Base-by-base conservation (phyloP, 2,329 filamentous ascomycete genomes). In the Fusarium camptoceras region DNA sequence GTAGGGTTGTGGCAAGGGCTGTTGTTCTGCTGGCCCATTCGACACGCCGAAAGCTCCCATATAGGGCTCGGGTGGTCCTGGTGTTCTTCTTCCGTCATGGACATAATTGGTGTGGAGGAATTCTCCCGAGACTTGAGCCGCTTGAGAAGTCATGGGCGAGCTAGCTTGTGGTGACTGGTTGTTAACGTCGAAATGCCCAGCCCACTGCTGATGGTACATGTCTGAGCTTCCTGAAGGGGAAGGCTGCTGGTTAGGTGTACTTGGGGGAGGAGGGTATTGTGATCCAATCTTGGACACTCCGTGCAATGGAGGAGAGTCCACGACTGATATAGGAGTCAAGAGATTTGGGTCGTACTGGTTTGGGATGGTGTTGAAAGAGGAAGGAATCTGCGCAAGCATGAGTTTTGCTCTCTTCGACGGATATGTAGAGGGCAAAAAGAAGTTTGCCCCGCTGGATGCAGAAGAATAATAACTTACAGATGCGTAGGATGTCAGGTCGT, bases 321-420 rank as follows among this genome's bases (percentile, higher is more conserved):
- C 79, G 49, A 79, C 79, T 48, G 86, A 87, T n/a, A 83, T 82
- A 27, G 86, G 85, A n/a, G 85, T 86, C 50, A 86, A 77, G 58
- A 87, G 78, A 46, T 78, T 80, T 39, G 81, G 75, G 67, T 86
- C 84, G 77, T 80, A 82, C 66, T 78, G 73, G 74, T 75, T 55
- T 70, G 76, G 66, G 73, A 78, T 54, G 31, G 50, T 71, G 64
- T 62, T 74, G 71, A 79, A 81, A n/a, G 79, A 71, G 10, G 71
- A 63, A 41, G 70, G 66, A 39, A 76, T 73, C 73, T 75, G 58
- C 43, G 49, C n/a, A 50, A 41, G 37, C 27, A 39, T 69, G 44
- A 71, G 68, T 43, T 34, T 53, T 31, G 44, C 49, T 41, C 27
- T 42, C 31, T 41, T 44, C 43, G 28, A 20, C 16, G 42, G 42